A percentile compares a stretch with the other conserved stretches of the same genome.
Evolutionary conservation across 805 yeast genomes (phyloP).

Genomic region (Hanseniaspora jakobsenii): DNA sequence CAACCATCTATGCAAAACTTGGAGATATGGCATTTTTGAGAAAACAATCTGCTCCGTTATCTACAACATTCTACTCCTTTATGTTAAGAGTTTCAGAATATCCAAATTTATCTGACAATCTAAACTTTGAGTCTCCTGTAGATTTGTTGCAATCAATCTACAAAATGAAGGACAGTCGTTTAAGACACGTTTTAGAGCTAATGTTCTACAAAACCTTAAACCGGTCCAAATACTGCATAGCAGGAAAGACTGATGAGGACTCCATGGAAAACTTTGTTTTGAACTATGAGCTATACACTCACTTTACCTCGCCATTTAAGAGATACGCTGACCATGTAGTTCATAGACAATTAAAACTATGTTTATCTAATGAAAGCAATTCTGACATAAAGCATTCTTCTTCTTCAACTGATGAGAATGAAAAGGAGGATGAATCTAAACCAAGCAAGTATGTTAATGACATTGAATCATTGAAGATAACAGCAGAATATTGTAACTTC

Average conservation of each 20-base stretch:
- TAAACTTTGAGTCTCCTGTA: conserved; percentile 33
- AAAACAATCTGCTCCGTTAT: conserved; percentile 75
- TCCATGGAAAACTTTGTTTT: conserved; percentile 67
- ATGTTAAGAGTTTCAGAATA: conserved; percentile 54
- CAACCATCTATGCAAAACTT: conserved; percentile 55
- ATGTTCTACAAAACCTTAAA: conserved; percentile 69
- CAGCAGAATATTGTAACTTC: conserved; percentile 88
- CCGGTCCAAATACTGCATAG: conserved; percentile 76
- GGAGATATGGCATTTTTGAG: conserved; percentile 78
- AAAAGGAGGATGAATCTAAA: too few relatives aligned
- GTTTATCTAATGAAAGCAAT: too few relatives aligned
- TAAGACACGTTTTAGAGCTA: conserved; percentile 65
- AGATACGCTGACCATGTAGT: conserved; percentile 87
- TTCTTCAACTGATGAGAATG: too few relatives aligned
- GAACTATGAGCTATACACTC: conserved; percentile 78
- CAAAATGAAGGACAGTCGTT: conserved; percentile 45
- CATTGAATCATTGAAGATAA: conserved; percentile 58
- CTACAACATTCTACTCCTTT: conserved; percentile 68
- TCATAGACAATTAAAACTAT: conserved; percentile 76
- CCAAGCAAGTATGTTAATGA: conserved; percentile 51
- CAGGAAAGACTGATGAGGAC: conserved; percentile 76
- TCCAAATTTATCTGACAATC: conserved; percentile 31
- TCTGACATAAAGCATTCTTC: too few relatives aligned
- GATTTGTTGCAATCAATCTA: conserved; percentile 62
- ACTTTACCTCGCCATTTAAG: conserved; percentile 83